Percentiles rank a stretch among this genome's conserved stretches.
phyloP scores from a whole-genome alignment of 352 stramenopile genomes.

The Globisporangium echinulatum region DNA sequence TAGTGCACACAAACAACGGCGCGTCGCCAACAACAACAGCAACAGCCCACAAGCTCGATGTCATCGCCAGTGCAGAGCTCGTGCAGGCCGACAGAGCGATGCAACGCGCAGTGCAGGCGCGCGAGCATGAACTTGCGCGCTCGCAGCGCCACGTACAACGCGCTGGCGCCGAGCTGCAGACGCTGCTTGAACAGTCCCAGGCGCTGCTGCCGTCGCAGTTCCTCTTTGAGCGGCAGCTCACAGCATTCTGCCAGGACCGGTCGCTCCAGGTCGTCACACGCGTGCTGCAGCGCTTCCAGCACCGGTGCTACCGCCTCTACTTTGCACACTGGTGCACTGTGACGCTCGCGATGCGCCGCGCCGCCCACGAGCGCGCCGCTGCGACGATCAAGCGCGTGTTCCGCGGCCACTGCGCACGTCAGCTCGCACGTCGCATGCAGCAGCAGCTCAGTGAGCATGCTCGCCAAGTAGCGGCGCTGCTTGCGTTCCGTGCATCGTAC shows the following conservation, averaged over 20 bases:
- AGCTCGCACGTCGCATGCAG: conserved; percentile 19
- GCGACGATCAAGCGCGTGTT: conserved; percentile 32
- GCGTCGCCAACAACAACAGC: neutral
- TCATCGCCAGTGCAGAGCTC: neutral
- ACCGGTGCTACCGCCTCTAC: conserved; percentile 48
- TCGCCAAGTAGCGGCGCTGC: conserved; percentile 24
- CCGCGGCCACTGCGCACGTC: conserved; percentile 27
- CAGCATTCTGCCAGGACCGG: conserved; percentile 29
- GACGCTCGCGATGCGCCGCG: conserved; percentile 17
- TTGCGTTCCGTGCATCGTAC: conserved; percentile 34
- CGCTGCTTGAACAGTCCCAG: conserved; percentile 25
- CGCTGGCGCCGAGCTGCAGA: conserved; percentile 18
- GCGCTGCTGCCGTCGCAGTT: conserved; percentile 40
- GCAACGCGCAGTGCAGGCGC: conserved; percentile 17
- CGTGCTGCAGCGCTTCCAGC: conserved; percentile 37
- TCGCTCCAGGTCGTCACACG: conserved; percentile 33
- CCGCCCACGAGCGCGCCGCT: conserved; percentile 25
- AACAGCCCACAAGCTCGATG: neutral
- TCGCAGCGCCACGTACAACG: conserved; percentile 16
- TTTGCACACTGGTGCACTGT: conserved; percentile 25
- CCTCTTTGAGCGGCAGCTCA: conserved; percentile 55
- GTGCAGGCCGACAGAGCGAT: conserved; percentile 12
- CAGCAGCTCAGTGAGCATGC: conserved; percentile 18
- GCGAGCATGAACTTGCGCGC: conserved; percentile 15
- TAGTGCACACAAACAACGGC: neutral